Conservation (phyloP, 2,329 filamentous ascomycete genomes). For the Aspergillus fructus region DNA sequence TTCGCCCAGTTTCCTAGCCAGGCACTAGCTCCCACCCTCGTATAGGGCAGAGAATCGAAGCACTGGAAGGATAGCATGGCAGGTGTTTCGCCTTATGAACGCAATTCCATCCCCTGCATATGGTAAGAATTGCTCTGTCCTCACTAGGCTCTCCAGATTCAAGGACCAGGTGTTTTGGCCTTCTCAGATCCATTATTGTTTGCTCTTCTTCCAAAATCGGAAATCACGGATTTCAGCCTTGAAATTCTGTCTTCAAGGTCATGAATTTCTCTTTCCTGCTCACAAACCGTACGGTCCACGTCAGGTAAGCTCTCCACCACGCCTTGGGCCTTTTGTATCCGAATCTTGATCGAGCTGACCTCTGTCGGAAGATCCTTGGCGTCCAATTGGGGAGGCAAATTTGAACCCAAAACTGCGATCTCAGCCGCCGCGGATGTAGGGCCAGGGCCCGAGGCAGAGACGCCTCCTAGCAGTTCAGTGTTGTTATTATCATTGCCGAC, state of each 20-base stretch:
- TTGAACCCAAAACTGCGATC: slow-evolving; percentile 25
- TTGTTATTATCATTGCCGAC: slow-evolving; percentile 26
- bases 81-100: background rate
- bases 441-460: slow-evolving; percentile 31
- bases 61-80: background rate
- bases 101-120: background rate
- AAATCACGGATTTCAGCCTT: slow-evolving; percentile 40
- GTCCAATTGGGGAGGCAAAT: slow-evolving; percentile 50
- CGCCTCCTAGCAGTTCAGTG: slow-evolving; percentile 25
- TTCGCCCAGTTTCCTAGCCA: background rate
- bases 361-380: slow-evolving; percentile 77
- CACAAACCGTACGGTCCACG: slow-evolving; percentile 42
- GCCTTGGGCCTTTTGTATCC: slow-evolving; percentile 72
- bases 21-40: background rate
- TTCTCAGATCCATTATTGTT: slow-evolving; percentile 3
- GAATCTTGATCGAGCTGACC: slow-evolving; percentile 76
- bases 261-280: slow-evolving; percentile 46
- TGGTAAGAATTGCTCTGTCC: background rate
- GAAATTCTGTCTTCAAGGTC: slow-evolving; percentile 41
- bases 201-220: slow-evolving; percentile 41
- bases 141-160: background rate
- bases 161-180: slow-evolving; percentile 4
- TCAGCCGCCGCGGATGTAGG: slow-evolving; percentile 22
- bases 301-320: slow-evolving; percentile 46
- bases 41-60: background rate